phyloP scores from a whole-genome alignment of 1,284 basidiomycete genomes.

The Pterulicium gracile region DNA sequence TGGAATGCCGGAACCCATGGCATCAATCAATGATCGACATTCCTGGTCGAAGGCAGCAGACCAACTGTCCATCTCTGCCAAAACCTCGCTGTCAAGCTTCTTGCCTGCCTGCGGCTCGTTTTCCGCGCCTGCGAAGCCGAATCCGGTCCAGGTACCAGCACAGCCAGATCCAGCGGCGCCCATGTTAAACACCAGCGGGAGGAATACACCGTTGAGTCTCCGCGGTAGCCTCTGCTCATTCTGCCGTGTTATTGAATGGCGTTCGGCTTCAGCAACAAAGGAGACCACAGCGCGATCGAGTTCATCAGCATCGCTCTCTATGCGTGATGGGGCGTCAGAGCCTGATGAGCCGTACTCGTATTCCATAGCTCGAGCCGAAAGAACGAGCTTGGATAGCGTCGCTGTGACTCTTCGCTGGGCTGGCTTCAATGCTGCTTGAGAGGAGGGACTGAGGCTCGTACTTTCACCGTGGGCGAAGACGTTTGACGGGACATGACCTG shows the following conservation, averaged over 20 bases:
- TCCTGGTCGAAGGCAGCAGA: slow-evolving; percentile 38
- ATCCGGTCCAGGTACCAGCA: slow-evolving; percentile 67
- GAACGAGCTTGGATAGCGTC: slow-evolving; percentile 63
- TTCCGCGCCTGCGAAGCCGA: slow-evolving; percentile 53
- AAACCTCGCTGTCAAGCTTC: slow-evolving; percentile 34
- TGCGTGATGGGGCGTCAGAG: slow-evolving; percentile 57
- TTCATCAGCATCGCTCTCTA: slow-evolving; percentile 70
- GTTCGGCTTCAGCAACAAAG: slow-evolving; percentile 66
- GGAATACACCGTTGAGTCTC: slow-evolving; percentile 53
- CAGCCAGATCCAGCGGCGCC: slow-evolving; percentile 66
- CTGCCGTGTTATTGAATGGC: slow-evolving; percentile 22
- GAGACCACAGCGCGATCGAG: slow-evolving; percentile 62
- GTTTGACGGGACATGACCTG: slow-evolving; percentile 48
- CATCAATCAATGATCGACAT: slow-evolving; percentile 28
- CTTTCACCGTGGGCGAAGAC: slow-evolving; percentile 41
- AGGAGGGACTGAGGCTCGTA: slow-evolving; percentile 29
- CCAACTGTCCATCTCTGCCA: slow-evolving; percentile 39
- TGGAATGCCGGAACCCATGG: slow-evolving; percentile 27
- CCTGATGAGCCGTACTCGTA: slow-evolving; percentile 57
- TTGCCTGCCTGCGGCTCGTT: slow-evolving; percentile 12
- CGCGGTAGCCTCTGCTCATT: slow-evolving; percentile 28
- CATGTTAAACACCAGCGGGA: slow-evolving; percentile 52
- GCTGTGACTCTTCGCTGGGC: slow-evolving; percentile 71
- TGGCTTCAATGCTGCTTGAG: slow-evolving; percentile 55
- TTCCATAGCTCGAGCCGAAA: slow-evolving; percentile 67